Conservation (phyloP, 352 stramenopile genomes). For the Phytophthora sansomeana region DNA sequence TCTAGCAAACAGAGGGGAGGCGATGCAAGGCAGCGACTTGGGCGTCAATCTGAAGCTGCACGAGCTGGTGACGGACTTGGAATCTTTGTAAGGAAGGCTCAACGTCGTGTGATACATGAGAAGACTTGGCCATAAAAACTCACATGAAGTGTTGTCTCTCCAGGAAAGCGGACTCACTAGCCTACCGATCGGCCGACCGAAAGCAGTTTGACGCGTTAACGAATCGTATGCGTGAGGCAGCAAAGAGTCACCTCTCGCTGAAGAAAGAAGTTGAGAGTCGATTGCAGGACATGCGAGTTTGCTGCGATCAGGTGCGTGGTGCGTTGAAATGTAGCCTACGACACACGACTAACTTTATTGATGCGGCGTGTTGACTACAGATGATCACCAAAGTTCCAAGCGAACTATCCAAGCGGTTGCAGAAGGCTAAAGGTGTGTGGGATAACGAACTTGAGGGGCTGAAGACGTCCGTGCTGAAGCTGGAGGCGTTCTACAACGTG, state of each 20-base stretch:
- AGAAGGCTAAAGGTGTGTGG: conserved; percentile 56
- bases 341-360: background rate
- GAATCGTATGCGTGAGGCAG: conserved; percentile 60
- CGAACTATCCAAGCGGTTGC: conserved; percentile 58
- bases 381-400: conserved; percentile 61
- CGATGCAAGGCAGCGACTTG: conserved; percentile 24
- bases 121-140: background rate
- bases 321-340: background rate
- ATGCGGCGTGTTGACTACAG: conserved; percentile 25
- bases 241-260: conserved; percentile 49
- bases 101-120: background rate
- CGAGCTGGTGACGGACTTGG: conserved; percentile 47
- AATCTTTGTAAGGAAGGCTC: conserved; percentile 40
- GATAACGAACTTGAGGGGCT: conserved; percentile 47
- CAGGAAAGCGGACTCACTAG: conserved; percentile 51
- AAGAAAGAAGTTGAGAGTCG: conserved; percentile 55
- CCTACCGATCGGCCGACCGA: conserved; percentile 55
- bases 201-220: conserved; percentile 71
- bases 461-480: conserved; percentile 40
- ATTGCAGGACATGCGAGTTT: conserved; percentile 48
- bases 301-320: conserved; percentile 46
- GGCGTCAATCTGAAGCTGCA: conserved; percentile 47
- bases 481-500: conserved; percentile 36
- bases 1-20: conserved; percentile 17
- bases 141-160: background rate